phyloP scores from a whole-genome alignment of 495 filamentous ascomycete genomes.

The Rusavskia elegans region DNA sequence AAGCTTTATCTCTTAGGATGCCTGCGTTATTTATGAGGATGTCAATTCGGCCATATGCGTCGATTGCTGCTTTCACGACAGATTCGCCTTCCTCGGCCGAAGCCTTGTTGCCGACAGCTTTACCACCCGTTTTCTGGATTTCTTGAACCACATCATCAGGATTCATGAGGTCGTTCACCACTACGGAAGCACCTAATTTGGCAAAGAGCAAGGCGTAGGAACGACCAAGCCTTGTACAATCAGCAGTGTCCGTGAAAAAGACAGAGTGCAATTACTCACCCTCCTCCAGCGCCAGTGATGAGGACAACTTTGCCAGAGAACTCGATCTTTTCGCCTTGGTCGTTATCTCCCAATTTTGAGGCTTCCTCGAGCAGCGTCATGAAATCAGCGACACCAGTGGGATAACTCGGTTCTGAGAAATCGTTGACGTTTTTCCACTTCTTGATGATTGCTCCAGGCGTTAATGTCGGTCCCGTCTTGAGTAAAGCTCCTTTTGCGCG shows the following conservation, averaged over 20 bases:
- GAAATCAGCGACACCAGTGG: constrained; percentile 79
- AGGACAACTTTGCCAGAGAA: constrained; percentile 86
- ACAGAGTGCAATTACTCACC: constrained; percentile 25
- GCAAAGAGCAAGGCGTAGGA: constrained; percentile 86
- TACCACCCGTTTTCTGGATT: constrained; percentile 76
- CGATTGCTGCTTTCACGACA: constrained; percentile 84
- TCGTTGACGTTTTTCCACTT: constrained; percentile 81
- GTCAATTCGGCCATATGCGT: constrained; percentile 85
- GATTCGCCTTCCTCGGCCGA: constrained; percentile 87
- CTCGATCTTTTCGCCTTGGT: constrained; percentile 60
- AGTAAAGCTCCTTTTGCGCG: constrained; percentile 79
- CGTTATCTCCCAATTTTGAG: constrained; percentile 56
- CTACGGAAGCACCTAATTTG: constrained; percentile 73
- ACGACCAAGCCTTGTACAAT: constrained; percentile 56
- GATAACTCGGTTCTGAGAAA: constrained; percentile 74
- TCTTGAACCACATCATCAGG: constrained; percentile 87
- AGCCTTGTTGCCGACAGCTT: constrained; percentile 87
- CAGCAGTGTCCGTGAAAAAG: constrained; percentile 4
- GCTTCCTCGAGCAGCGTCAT: constrained; percentile 76
- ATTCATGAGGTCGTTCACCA: constrained; percentile 89
- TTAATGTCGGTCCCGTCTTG: constrained; percentile 77
- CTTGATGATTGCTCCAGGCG: constrained; percentile 70
- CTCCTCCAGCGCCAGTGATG: constrained; percentile 83
- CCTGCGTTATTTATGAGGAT: constrained; percentile 95
- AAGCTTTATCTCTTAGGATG: constrained; percentile 95